Conservation (phyloP, 1,284 basidiomycete species). For the Malassezia psittaci region DNA sequence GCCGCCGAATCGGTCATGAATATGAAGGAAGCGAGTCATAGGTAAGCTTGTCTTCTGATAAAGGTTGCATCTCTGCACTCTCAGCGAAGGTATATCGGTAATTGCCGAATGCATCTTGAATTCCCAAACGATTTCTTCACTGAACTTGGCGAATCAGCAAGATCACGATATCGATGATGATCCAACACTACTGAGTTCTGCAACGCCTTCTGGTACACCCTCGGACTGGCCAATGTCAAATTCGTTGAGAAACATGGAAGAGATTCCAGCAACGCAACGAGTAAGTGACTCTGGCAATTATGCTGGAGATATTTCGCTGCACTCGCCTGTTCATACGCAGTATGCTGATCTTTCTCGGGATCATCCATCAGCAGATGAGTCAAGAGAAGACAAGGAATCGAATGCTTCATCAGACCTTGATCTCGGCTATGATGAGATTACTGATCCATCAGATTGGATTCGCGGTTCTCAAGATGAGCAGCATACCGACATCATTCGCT, state of each 20-base stretch:
- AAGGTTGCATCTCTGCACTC: not conserved
- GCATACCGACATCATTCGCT: too few species aligned
- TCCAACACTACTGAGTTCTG: slow-evolving; percentile 1
- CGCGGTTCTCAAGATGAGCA: too few species aligned
- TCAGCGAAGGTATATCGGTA: slow-evolving; percentile 1
- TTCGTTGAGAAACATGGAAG: not conserved
- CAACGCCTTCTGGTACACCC: not conserved
- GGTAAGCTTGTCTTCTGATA: not conserved
- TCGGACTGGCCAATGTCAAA: too few species aligned
- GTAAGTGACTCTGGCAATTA: not conserved
- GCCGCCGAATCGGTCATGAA: not conserved
- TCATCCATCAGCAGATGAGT: too few species aligned
- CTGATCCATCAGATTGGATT: too few species aligned
- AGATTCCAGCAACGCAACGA: not conserved
- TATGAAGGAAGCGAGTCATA: not conserved
- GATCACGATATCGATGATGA: not conserved
- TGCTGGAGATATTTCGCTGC: slow-evolving; percentile 1
- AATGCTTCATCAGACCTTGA: too few species aligned
- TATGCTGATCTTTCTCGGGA: too few species aligned
- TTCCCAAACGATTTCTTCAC: not conserved
- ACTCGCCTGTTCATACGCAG: not conserved
- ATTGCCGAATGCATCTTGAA: slow-evolving; percentile 10
- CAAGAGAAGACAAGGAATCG: too few species aligned
- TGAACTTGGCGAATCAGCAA: not conserved
- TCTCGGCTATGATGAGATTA: too few species aligned